These are phyloP conservation scores for Lanmaoa rubissima DNA, from an alignment of 768 basidiomycete species.

Conservation along the genomic window DNA sequence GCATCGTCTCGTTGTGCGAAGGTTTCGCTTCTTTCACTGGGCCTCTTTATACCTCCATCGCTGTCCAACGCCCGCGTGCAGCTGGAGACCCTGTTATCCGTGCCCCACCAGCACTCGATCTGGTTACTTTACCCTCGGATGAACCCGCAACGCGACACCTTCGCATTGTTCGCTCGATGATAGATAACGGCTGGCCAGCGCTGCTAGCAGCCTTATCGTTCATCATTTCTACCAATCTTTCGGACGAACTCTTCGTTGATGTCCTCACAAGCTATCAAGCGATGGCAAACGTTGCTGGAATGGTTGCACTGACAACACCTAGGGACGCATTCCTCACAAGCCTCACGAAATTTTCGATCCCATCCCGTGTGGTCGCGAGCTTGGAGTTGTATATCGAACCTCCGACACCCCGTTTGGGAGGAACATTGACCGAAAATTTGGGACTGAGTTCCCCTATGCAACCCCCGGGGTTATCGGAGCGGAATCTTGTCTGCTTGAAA, in stretches of 20 bases:
- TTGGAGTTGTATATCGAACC: constrained; percentile 60
- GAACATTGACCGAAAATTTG: constrained; percentile 62
- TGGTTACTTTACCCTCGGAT: constrained; percentile 52
- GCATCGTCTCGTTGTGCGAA: constrained; percentile 80
- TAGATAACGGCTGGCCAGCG: constrained; percentile 89
- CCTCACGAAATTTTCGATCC: constrained; percentile 91
- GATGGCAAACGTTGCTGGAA: constrained; percentile 84
- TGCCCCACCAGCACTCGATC: constrained; percentile 72
- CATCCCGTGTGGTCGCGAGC: constrained; percentile 82
- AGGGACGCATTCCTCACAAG: constrained; percentile 91
- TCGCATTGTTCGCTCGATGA: constrained; percentile 66
- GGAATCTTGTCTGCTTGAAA: constrained; percentile 90
- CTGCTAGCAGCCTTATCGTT: constrained; percentile 88
- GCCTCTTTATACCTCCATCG: constrained; percentile 70
- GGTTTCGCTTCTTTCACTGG: constrained; percentile 75
- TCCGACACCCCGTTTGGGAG: constrained; percentile 58
- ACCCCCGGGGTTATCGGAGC: constrained; percentile 77
- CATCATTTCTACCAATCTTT: constrained; percentile 85
- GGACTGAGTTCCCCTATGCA: constrained; percentile 52
- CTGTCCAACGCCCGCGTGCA: constrained; percentile 60
- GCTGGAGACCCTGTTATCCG: constrained; percentile 65
- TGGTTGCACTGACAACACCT: constrained; percentile 82
- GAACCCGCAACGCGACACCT: constrained; percentile 58
- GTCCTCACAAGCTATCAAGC: constrained; percentile 79
- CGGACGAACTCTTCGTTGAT: constrained; percentile 88